These are phyloP conservation scores for Leishmania lainsoni DNA, from an alignment of 208 protist genomes.

Conservation along the genomic window DNA sequence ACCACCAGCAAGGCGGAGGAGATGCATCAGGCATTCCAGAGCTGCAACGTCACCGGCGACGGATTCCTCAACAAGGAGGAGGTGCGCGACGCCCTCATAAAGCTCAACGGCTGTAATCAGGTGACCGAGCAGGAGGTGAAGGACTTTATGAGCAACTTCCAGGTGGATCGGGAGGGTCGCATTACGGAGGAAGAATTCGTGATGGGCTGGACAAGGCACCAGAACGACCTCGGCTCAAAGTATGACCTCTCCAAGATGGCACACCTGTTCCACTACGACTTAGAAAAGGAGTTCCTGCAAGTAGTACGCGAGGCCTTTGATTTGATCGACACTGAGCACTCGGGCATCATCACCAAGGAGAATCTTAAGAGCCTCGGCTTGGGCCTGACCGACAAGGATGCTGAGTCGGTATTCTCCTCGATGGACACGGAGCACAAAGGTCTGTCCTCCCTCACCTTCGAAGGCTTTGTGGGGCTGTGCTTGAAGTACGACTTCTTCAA, in stretches of 20 bases:
- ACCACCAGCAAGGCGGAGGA: constrained; percentile 46
- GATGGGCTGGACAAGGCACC: constrained; percentile 77
- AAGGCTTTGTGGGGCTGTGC: constrained; percentile 81
- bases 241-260: constrained; percentile 78
- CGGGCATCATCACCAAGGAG: constrained; percentile 75
- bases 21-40: constrained; percentile 76
- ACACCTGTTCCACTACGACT: constrained; percentile 83
- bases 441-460: constrained; percentile 64
- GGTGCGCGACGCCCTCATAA: constrained; percentile 89
- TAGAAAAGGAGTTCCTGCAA: constrained; percentile 82
- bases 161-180: constrained; percentile 63
- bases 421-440: constrained; percentile 62
- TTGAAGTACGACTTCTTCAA: constrained; percentile 80
- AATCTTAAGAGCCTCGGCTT: constrained; percentile 74
- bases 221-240: constrained; percentile 80
- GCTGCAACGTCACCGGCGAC: constrained; percentile 77
- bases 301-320: constrained; percentile 85
- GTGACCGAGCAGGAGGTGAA: constrained; percentile 76
- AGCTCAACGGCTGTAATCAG: constrained; percentile 69
- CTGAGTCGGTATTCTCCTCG: constrained; percentile 60
- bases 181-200: constrained; percentile 91
- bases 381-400: constrained; percentile 65
- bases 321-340: constrained; percentile 76
- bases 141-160: constrained; percentile 84
- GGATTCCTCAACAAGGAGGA: constrained; percentile 81